Percentiles rank a stretch among this genome's conserved stretches.
Evolutionary conservation across 2,329 filamentous ascomycete species (phyloP).

Genomic region (Fusarium fracticaudum): DNA sequence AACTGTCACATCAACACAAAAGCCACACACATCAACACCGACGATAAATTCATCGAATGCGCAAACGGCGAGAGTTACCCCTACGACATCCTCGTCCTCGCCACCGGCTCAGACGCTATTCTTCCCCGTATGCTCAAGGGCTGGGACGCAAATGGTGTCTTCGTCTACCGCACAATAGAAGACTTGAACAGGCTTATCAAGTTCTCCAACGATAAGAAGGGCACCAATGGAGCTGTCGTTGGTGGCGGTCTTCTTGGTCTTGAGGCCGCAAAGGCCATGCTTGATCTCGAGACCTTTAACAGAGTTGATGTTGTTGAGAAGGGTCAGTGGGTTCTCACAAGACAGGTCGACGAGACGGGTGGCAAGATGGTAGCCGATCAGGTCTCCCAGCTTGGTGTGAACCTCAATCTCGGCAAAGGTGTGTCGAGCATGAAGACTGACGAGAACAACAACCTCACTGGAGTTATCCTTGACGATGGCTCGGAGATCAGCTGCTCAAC

Average conservation of each 20-base stretch:
- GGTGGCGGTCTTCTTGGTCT: slow-evolving; percentile 87
- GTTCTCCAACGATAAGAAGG: slow-evolving; percentile 74
- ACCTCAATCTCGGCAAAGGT: slow-evolving; percentile 80
- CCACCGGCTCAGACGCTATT: slow-evolving; percentile 86
- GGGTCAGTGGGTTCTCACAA: slow-evolving; percentile 82
- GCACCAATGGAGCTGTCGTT: slow-evolving; percentile 77
- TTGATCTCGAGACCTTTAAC: slow-evolving; percentile 79
- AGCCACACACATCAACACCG: slow-evolving; percentile 71
- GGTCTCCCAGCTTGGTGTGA: slow-evolving; percentile 79
- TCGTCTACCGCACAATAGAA: slow-evolving; percentile 88
- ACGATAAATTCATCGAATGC: slow-evolving; percentile 73
- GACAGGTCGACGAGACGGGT: slow-evolving; percentile 84
- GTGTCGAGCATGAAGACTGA: slow-evolving; percentile 78
- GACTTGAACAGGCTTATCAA: slow-evolving; percentile 81
- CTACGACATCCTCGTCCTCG: slow-evolving; percentile 85
- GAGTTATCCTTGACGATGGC: slow-evolving; percentile 83
- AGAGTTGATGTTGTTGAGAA: slow-evolving; percentile 83
- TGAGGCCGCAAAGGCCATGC: slow-evolving; percentile 92
- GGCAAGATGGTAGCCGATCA: slow-evolving; percentile 85
- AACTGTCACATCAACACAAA: slow-evolving; percentile 79
- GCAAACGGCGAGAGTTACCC: slow-evolving; percentile 73
- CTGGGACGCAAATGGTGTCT: slow-evolving; percentile 82
- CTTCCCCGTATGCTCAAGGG: slow-evolving; percentile 77
- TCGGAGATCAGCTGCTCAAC: slow-evolving; percentile 80
- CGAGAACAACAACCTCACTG: slow-evolving; percentile 72